Evolutionary conservation across 257 asterid genomes (phyloP).

Genomic region (Plantago major): DNA sequence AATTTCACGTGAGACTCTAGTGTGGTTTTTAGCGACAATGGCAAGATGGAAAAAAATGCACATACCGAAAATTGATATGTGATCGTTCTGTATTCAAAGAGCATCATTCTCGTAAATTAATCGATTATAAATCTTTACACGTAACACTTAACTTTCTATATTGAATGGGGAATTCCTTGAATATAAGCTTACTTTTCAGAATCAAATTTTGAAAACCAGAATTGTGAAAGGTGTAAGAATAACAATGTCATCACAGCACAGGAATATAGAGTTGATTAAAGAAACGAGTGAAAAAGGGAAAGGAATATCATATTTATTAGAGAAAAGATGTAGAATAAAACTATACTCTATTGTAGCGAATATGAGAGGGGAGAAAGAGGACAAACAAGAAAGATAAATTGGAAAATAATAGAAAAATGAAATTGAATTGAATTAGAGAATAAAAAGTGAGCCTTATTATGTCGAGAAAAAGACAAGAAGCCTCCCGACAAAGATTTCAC

Average conservation of each 20-base stretch:
- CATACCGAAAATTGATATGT: too few relatives aligned
- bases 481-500: constrained; percentile 24
- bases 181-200: too few relatives aligned
- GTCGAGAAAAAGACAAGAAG: constrained; percentile 17
- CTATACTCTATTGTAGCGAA: background rate
- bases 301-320: background rate
- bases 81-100: too few relatives aligned
- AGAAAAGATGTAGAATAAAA: background rate
- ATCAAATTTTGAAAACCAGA: too few relatives aligned
- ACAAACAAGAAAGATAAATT: constrained; percentile 11
- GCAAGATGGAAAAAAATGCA: too few relatives aligned
- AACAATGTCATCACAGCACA: background rate
- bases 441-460: constrained; percentile 1
- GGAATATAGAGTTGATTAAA: background rate
- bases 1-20: too few relatives aligned
- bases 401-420: background rate
- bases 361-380: constrained; percentile 11
- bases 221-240: too few relatives aligned
- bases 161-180: too few relatives aligned
- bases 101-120: too few relatives aligned
- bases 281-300: background rate
- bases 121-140: too few relatives aligned
- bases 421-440: constrained; percentile 1
- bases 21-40: too few relatives aligned
- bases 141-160: too few relatives aligned